Evolutionary conservation across 2,329 filamentous ascomycete species (phyloP), one percentile per base, ranked within the genome.

Genomic region (Pyricularia grisea): DNA sequence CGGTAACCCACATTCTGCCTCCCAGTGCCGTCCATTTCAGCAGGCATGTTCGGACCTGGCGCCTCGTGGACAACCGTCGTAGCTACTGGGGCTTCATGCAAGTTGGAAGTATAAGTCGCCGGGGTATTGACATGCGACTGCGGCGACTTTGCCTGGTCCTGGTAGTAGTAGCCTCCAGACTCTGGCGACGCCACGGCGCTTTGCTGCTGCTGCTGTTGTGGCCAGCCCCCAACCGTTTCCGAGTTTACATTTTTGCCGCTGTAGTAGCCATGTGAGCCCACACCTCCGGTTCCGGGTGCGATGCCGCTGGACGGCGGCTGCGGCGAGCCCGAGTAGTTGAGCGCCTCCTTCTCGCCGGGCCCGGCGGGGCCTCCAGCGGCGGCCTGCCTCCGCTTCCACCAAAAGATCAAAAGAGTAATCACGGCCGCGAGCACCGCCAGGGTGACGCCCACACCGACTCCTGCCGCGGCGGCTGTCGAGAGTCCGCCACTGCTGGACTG

Each of bases 371-470:
- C 70, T 17, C 74, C 68, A 12, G 11, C 11, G 33, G 33, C 33
- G 3, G 33, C 33, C 64, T 76, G 70, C 66, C 73, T 70, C 20
- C 76, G 74, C 30, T 76, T 67, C 63, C 78, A 71, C 65, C 74
- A 73, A 20, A 77, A 36, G 27, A 73, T 72, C 50, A 73, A 74
- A 7, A 75, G 67, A 30, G 75, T 74, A 63, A 74, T 77, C 5
- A 71, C 72, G n/a, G 79, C n/a, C 1, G 74, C 75, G 23, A 79
- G 72, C 17, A 73, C 76, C 66, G 74, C 78, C 17, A 80, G 67
- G 1, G 74, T 73, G 20, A 77, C 77, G 30, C 79, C 78, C 4
- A 79, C 75, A 23, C 76, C 75, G 67, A 79, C 73, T 27, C 79
- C 77, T 0, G 74, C 75, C 69, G 78, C 79, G 71, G 76, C 78